Evolutionary conservation across 2,329 filamentous ascomycete genomes (phyloP).

Genomic region (Myriosclerotinia duriaeana): DNA sequence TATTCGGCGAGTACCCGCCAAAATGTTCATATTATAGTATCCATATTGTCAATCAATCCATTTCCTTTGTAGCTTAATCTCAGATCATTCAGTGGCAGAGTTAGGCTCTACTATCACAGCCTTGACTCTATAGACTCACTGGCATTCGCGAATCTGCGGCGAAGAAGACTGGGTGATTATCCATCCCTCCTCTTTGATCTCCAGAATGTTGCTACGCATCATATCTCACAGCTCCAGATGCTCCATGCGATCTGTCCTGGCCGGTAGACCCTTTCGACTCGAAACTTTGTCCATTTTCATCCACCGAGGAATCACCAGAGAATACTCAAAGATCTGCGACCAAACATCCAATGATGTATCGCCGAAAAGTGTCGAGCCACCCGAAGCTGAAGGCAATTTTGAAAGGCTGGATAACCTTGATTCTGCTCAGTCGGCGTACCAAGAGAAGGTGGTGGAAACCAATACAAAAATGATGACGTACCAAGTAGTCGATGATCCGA

Average conservation of each 20-base stretch:
- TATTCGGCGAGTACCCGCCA: background rate
- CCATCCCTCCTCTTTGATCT: background rate
- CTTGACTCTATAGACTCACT: background rate
- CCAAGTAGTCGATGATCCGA: background rate
- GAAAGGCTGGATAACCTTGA: too few species aligned
- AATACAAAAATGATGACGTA: background rate
- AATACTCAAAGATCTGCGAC: background rate
- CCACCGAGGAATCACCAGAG: background rate
- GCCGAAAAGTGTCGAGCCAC: background rate
- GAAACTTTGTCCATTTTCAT: background rate
- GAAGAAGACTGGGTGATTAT: background rate
- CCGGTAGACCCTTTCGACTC: background rate
- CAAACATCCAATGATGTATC: background rate
- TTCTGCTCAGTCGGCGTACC: background rate
- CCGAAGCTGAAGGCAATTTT: background rate
- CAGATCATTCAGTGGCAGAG: background rate
- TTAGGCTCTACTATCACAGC: background rate
- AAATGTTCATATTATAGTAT: conserved; percentile 5
- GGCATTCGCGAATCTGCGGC: conserved; percentile 7
- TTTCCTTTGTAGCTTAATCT: background rate
- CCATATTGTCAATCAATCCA: too few species aligned
- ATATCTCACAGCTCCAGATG: conserved; percentile 1
- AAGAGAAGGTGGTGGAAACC: background rate
- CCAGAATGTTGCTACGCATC: conserved; percentile 5
- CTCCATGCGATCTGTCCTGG: background rate